Percentiles rank a stretch among this genome's conserved stretches.
These are phyloP conservation scores for Xylaria arbuscula DNA, from an alignment of 2,329 filamentous ascomycete genomes.

Conservation along the genomic window DNA sequence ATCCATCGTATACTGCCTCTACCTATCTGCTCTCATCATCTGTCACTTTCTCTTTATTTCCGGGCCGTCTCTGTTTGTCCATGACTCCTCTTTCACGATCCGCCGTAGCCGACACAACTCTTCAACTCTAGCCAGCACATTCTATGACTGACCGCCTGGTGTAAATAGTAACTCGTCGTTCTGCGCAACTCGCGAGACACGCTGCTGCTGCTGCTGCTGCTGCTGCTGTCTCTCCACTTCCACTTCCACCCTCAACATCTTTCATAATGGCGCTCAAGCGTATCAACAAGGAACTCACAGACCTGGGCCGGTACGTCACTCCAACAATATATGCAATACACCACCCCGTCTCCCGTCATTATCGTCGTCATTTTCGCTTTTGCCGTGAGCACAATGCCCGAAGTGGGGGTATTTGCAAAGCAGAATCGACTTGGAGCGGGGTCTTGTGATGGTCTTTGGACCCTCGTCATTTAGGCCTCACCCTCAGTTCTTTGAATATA, in stretches of 20 bases:
- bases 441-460: constrained; percentile 34
- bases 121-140: constrained; percentile 40
- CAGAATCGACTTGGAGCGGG: constrained; percentile 42
- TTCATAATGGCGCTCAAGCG: constrained; percentile 85
- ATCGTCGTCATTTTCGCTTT: constrained; percentile 36
- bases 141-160: constrained; percentile 45
- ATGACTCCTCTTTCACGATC: background rate
- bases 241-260: constrained; percentile 34
- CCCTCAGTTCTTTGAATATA: background rate
- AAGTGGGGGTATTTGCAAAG: constrained; percentile 45
- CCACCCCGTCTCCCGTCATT: constrained; percentile 15
- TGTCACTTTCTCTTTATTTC: constrained; percentile 10
- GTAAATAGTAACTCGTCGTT: constrained; percentile 42
- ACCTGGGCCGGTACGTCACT: constrained; percentile 81
- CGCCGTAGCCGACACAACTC: background rate
- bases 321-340: background rate
- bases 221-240: constrained; percentile 20
- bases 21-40: background rate
- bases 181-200: constrained; percentile 39
- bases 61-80: constrained; percentile 15
- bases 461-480: constrained; percentile 20
- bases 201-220: constrained; percentile 17
- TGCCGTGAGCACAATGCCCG: constrained; percentile 36
- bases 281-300: constrained; percentile 93
- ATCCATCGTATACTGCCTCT: background rate